Conservation (phyloP, 345 rosid genomes). For the Euphorbia peplus region DNA sequence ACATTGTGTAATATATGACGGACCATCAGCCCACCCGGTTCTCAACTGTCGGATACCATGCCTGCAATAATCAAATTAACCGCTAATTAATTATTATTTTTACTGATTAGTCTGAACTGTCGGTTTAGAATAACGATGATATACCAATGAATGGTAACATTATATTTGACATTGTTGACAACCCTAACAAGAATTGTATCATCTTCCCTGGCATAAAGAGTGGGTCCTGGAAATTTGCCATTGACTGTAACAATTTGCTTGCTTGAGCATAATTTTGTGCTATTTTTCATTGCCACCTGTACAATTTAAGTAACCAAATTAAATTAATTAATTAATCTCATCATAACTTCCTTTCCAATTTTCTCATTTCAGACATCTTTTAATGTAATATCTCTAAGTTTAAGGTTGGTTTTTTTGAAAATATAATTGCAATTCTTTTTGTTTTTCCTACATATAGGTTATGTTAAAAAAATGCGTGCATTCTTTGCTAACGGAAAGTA, state of each 20-base stretch:
- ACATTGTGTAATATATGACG: slow-evolving; percentile 76
- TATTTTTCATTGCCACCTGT: slow-evolving; percentile 44
- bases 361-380: too few species aligned
- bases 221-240: slow-evolving; percentile 55
- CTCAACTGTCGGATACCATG: slow-evolving; percentile 71
- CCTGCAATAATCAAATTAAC: slow-evolving; percentile 31
- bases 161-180: slow-evolving; percentile 53
- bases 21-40: slow-evolving; percentile 88
- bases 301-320: not conserved
- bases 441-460: too few species aligned
- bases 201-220: slow-evolving; percentile 49
- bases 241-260: slow-evolving; percentile 43
- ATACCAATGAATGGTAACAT: slow-evolving; percentile 66
- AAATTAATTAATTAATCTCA: too few species aligned
- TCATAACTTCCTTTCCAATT: too few species aligned
- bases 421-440: too few species aligned
- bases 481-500: too few species aligned
- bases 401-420: too few species aligned
- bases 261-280: slow-evolving; percentile 35
- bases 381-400: too few species aligned
- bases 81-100: too few species aligned
- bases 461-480: too few species aligned
- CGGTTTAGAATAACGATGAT: too few species aligned
- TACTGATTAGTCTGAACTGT: too few species aligned
- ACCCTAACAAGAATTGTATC: slow-evolving; percentile 55